phyloP scores from a whole-genome alignment of 2,329 filamentous ascomycete genomes.

The Diaporthe citriasiana region DNA sequence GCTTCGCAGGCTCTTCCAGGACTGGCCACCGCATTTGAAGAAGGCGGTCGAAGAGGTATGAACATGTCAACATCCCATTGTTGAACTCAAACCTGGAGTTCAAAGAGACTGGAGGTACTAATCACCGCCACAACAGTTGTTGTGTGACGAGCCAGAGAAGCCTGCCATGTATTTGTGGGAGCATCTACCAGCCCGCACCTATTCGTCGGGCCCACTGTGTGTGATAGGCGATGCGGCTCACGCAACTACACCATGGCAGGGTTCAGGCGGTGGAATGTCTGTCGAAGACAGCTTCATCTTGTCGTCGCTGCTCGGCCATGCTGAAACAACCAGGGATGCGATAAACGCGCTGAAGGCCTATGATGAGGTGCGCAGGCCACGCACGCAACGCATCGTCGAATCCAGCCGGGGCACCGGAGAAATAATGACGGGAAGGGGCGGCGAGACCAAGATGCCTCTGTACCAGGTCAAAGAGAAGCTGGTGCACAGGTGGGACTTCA shows the following conservation, averaged over 20 bases:
- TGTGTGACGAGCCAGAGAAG: slow-evolving; percentile 45
- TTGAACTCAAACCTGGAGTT: no score
- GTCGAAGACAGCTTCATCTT: slow-evolving; percentile 34
- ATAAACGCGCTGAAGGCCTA: slow-evolving; percentile 3
- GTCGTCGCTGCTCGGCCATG: slow-evolving; percentile 15
- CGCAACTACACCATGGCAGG: slow-evolving; percentile 23
- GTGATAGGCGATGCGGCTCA: slow-evolving; percentile 44
- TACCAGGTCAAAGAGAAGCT: slow-evolving; percentile 3
- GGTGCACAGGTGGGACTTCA: slow-evolving; percentile 1
- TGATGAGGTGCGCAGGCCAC: slow-evolving; percentile 27
- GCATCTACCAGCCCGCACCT: slow-evolving; percentile 43
- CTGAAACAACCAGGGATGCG: background rate
- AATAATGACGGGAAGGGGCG: background rate
- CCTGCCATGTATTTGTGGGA: slow-evolving; percentile 47
- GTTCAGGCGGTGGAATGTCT: slow-evolving; percentile 28
- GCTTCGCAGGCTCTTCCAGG: slow-evolving; percentile 43
- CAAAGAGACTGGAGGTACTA: no score
- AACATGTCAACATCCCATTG: no score
- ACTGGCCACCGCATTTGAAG: slow-evolving; percentile 45
- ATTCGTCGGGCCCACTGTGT: slow-evolving; percentile 45
- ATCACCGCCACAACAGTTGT: slow-evolving; percentile 37
- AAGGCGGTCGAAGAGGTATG: slow-evolving; percentile 30
- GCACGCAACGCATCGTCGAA: slow-evolving; percentile 37
- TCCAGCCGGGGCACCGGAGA: slow-evolving; percentile 28
- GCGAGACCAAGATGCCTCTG: background rate